These are phyloP conservation scores for Gymnopilus dilepis DNA, from an alignment of 768 basidiomycete species.

Conservation along the genomic window DNA sequence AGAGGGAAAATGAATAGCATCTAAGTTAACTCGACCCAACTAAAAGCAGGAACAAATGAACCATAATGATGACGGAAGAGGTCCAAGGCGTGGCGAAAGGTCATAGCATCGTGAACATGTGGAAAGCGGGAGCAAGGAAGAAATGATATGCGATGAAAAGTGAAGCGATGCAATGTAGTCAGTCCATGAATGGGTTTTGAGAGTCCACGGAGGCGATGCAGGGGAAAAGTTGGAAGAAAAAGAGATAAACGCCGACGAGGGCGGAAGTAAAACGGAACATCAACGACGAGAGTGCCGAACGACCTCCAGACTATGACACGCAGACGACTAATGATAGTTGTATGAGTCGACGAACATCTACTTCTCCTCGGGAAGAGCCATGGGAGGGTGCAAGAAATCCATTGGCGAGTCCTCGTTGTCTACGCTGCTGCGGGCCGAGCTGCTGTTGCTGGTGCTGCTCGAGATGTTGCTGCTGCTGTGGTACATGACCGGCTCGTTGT, in stretches of 20 bases:
- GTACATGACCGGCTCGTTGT: constrained; percentile 56
- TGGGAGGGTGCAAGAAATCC: constrained; percentile 67
- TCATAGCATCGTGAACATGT: constrained; percentile 9
- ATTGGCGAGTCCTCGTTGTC: constrained; percentile 62
- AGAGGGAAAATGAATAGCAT: constrained; percentile 13
- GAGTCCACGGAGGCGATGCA: constrained; percentile 17
- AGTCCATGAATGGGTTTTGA: constrained; percentile 6
- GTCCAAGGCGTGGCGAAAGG: background rate
- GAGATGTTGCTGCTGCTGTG: constrained; percentile 37
- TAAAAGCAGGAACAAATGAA: constrained; percentile 17
- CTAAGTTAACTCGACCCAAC: constrained; percentile 19
- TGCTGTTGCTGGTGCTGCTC: constrained; percentile 12
- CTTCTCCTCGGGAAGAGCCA: constrained; percentile 45
- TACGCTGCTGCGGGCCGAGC: constrained; percentile 9
- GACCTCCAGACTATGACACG: background rate
- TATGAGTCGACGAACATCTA: constrained; percentile 32
- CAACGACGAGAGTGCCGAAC: background rate
- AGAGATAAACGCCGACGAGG: constrained; percentile 17
- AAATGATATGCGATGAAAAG: constrained; percentile 22
- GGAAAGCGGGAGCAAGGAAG: background rate
- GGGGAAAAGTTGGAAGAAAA: constrained; percentile 3
- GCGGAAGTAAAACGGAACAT: background rate
- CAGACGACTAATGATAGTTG: constrained; percentile 8
- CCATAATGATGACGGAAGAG: constrained; percentile 13
- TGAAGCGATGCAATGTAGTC: constrained; percentile 21